Evolutionary conservation across 805 yeast genomes (phyloP), one percentile per base, ranked within the genome.

Genomic region (Candida maris): DNA sequence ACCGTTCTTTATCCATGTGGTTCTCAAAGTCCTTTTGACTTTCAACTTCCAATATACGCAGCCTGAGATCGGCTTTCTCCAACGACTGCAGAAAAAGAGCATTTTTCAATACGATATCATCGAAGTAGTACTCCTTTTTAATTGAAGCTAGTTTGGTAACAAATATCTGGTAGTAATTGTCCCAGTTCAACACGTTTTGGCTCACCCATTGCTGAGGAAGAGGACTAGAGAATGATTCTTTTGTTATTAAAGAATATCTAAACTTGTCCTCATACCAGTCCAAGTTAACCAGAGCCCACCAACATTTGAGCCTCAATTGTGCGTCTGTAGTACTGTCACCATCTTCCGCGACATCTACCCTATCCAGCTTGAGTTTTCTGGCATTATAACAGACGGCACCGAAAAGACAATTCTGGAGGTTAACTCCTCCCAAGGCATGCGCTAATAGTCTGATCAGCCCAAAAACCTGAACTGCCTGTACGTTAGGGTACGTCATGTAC

Each of bases 211-310:
- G 38, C 3, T 42, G 32, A 4, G 64, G 64, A 19, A 39, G 7
- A 3, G 56, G 51, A 4, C 58, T 54, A 1, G 52, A 31, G 33
- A 53, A 60, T 13, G 49, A 43, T 8, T 37, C 38, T 2, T 39
- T 19, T 4, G 45, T 34, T 4, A 61, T 48, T 18, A 57, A 22
- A 0, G 54, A 44, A 31, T 46, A 47, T 10, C 61, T 36, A 21
- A 49, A 51, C 20, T 44, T 43, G 21, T 51, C 54, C 27, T 63
- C 65, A 24, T 48, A 48, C 67, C 67, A 63, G 40, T 62, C 68
- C 21, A 49, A 38, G 6, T 46, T 48, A 5, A 60, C 45, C 16
- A 59, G 42, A 1, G 48, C 24, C 66, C 66, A 61, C 60, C 64
- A 57, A 16, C 44, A 39, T 18, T 42, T 28, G 5, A 43, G 24